phyloP scores from a whole-genome alignment of 257 asterid species.

The Solanum phureja region DNA sequence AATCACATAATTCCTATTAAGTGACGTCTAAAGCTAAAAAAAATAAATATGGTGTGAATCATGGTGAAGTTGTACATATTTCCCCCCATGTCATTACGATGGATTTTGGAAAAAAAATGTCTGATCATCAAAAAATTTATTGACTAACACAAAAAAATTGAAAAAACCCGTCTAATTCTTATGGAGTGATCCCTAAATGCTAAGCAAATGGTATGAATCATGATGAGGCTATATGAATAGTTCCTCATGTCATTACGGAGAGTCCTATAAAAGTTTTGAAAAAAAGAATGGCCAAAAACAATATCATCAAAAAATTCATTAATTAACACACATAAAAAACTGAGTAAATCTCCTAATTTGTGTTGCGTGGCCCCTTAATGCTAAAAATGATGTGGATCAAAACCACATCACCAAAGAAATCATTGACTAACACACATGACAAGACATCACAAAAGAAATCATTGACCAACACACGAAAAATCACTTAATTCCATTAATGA shows the following conservation, averaged over 20 bases:
- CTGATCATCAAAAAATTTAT: no score
- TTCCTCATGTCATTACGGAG: background rate
- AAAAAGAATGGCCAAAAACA: no score
- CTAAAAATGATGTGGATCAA: background rate
- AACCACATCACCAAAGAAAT: no score
- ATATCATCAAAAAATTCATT: no score
- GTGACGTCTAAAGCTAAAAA: background rate
- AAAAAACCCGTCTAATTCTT: background rate
- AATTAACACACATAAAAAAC: background rate
- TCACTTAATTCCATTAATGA: no score
- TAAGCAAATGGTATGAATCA: background rate
- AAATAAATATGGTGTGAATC: no score
- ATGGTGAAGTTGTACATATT: no score
- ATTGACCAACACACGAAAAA: no score
- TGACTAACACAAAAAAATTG: no score
- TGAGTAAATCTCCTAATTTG: background rate
- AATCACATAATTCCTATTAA: background rate
- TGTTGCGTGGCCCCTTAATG: background rate
- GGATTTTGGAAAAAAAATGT: no score
- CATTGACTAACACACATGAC: background rate
- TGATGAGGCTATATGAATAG: background rate
- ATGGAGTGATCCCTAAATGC: background rate
- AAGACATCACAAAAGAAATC: no score
- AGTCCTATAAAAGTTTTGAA: background rate
- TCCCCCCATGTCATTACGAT: no score